Evolutionary conservation across 164 flowering plant genomes (phyloP).

Genomic region (Kingdonia uniflora): DNA sequence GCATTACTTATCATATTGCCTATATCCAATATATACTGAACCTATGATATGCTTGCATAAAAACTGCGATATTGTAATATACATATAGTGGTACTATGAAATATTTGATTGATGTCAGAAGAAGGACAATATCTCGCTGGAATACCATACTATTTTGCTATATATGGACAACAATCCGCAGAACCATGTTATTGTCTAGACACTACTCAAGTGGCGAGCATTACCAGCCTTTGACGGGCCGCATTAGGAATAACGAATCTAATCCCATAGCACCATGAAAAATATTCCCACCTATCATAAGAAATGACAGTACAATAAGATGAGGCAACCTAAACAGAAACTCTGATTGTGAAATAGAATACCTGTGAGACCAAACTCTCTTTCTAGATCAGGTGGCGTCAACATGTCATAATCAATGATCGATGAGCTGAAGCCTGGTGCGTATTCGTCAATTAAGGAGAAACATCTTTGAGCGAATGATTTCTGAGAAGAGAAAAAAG

Average conservation of each 20-base stretch:
- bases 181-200: no score
- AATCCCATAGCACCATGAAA: conserved; percentile 98
- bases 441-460: conserved; percentile 77
- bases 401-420: conserved; percentile 84
- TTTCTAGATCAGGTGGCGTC: conserved; percentile 94
- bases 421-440: conserved; percentile 91
- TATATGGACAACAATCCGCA: no score
- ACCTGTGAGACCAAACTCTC: conserved; percentile 89
- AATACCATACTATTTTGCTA: no score
- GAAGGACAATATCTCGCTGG: no score
- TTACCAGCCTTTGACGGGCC: conserved; percentile 97
- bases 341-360: conserved; percentile 1
- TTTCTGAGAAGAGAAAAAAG: conserved; percentile 33
- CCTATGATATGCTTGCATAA: no score
- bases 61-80: no score
- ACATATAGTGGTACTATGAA: no score
- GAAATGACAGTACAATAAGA: no score
- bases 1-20: no score
- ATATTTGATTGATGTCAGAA: no score
- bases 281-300: conserved; percentile 76
- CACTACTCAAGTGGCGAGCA: background rate
- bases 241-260: conserved; percentile 89
- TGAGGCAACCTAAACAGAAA: background rate
- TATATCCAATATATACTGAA: no score
- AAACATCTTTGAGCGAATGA: conserved; percentile 85